Percentiles rank a stretch among this genome's conserved stretches.
These are phyloP conservation scores for Maudiozyma barnettii DNA, from an alignment of 805 yeast genomes.

Conservation along the genomic window DNA sequence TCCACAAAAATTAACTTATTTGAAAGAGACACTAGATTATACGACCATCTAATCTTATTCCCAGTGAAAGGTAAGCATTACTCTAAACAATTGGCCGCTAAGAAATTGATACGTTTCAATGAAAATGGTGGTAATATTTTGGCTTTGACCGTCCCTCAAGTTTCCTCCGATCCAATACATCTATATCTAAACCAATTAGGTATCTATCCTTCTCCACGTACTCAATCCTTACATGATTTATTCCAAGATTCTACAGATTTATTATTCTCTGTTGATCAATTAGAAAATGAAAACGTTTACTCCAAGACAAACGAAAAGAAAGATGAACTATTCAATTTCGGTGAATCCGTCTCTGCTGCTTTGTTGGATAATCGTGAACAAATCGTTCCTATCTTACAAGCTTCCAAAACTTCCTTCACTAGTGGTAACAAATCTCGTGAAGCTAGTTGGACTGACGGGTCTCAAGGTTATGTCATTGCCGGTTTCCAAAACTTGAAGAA, in stretches of 20 bases:
- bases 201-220: conserved; percentile 72
- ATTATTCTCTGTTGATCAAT: conserved; percentile 10
- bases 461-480: conserved; percentile 65
- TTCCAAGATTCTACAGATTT: conserved; percentile 31
- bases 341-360: conserved; percentile 50
- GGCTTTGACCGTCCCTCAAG: conserved; percentile 44
- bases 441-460: conserved; percentile 66
- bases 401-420: conserved; percentile 58
- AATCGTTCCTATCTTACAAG: conserved; percentile 59
- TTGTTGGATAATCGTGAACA: conserved; percentile 58
- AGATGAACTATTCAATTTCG: conserved; percentile 22
- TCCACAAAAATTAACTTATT: conserved; percentile 17
- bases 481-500: conserved; percentile 73
- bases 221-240: conserved; percentile 54
- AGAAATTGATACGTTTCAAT: conserved; percentile 49
- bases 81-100: conserved; percentile 34
- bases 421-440: conserved; percentile 48
- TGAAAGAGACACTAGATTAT: conserved; percentile 36
- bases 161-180: conserved; percentile 54
- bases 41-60: conserved; percentile 48
- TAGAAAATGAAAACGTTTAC: conserved; percentile 4
- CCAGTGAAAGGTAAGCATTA: conserved; percentile 46
- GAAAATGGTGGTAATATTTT: conserved; percentile 67
- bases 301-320: background rate
- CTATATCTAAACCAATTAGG: conserved; percentile 71